Base-by-base conservation (phyloP, 371 early-diverging fungal species). In the Apophysomyces trapeziformis region DNA sequence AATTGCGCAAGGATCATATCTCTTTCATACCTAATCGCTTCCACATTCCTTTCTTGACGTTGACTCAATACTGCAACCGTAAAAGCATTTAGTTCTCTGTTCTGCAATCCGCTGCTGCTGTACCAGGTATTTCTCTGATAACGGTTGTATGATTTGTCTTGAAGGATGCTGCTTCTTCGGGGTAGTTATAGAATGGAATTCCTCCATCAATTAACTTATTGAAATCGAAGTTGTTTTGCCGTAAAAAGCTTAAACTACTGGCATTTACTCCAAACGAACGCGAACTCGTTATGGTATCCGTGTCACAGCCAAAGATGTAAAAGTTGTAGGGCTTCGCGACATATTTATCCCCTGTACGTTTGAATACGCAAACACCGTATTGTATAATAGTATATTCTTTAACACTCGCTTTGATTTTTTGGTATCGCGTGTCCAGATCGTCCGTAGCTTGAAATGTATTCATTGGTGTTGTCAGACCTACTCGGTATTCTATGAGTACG, bases 291-390 rank as follows among this genome's bases (percentile, higher is more conserved):
- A 77, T 46, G 7, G 45, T 58, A 4, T 60, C 38, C 0, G 72
- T 70, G 60, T 79, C 83, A 13, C 71, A 80, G 6, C 94, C 94
- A 60, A 93, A 95, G 38, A 95, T 84, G 71, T 92, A 93, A 63
- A 93, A 93, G 71, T 94, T 95, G 86, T 92, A 94, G 0, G 96
- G 90, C 57, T 83, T 85, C 11, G 92, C 92, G 36, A 82, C 69
- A 74, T 90, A 95, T 60, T 67, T 60, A 21, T 78, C 76, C 38
- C 65, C 71, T 39, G 77, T 79, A 75, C 81, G 84, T 11, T 74
- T 84, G 65, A 94, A 95, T 5, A 90, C 79, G 64, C 91, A 87
- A 36, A 96, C 72, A 8, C 96, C 96, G 37, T 88, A 92, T 75
- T 96, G 96, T 50, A 88, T 75, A 43, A 91, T 83, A 6, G 77